Conservation (phyloP, 345 rosid genomes). For the Pugionium dolabratum region DNA sequence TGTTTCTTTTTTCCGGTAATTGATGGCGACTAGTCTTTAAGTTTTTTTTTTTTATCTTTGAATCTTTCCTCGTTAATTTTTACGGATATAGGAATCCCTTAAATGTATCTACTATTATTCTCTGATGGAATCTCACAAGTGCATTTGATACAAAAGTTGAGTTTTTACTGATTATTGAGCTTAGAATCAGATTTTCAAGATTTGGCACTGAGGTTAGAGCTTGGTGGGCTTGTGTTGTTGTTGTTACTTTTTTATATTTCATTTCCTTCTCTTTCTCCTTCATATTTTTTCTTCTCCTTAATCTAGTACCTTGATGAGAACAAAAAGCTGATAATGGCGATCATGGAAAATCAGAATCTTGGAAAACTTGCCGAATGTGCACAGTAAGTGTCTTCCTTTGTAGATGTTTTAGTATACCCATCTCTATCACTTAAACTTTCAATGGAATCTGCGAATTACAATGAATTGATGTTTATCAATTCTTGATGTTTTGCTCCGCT, state of each 20-base stretch:
- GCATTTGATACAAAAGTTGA: background rate
- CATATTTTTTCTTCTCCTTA: constrained; percentile 8
- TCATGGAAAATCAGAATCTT: constrained; percentile 91
- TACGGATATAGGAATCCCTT: background rate
- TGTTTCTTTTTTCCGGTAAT: background rate
- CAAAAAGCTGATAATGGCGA: constrained; percentile 85
- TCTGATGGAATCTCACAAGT: too few species aligned
- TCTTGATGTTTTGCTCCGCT: background rate
- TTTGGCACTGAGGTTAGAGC: background rate
- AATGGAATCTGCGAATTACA: background rate
- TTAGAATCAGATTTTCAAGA: background rate
- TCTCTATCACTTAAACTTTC: background rate
- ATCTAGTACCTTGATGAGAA: constrained; percentile 92
- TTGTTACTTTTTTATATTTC: background rate
- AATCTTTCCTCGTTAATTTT: background rate
- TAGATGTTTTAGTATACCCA: background rate
- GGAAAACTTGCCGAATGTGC: constrained; percentile 95
- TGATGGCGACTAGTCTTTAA: background rate
- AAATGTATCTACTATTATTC: background rate
- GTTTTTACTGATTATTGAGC: background rate
- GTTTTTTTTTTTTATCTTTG: constrained; percentile 5
- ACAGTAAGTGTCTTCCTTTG: constrained; percentile 53
- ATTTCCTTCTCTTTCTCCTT: constrained; percentile 17
- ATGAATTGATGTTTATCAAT: background rate
- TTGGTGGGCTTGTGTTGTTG: constrained; percentile 7